These are phyloP conservation scores for Aspergillus sclerotialis DNA, from an alignment of 2,329 filamentous ascomycete species.

Conservation along the genomic window DNA sequence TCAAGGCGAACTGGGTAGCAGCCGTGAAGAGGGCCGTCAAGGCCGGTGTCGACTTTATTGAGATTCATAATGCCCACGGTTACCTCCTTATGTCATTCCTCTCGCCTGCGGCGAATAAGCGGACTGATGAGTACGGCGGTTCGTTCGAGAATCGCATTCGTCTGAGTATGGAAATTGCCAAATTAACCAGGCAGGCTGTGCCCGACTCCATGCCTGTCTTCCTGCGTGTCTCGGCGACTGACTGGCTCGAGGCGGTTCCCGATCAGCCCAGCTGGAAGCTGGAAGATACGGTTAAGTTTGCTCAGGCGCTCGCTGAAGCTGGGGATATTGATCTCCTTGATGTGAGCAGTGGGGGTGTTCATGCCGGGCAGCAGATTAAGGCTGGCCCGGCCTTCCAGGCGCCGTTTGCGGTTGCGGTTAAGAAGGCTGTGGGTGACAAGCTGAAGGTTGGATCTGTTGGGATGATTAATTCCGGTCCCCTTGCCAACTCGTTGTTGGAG, in stretches of 20 bases:
- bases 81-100: constrained; percentile 68
- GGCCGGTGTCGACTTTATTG: constrained; percentile 70
- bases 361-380: constrained; percentile 39
- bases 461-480: constrained; percentile 60
- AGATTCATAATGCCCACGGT: constrained; percentile 74
- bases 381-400: constrained; percentile 64
- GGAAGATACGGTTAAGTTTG: constrained; percentile 58
- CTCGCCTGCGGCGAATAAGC: constrained; percentile 61
- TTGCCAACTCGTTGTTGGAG: constrained; percentile 57
- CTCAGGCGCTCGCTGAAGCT: constrained; percentile 58
- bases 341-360: constrained; percentile 69
- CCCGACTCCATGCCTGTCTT: constrained; percentile 65
- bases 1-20: constrained; percentile 57
- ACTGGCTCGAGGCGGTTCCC: constrained; percentile 62
- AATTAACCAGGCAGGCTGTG: constrained; percentile 55
- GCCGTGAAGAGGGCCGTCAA: constrained; percentile 55
- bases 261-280: constrained; percentile 59
- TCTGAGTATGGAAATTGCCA: constrained; percentile 60
- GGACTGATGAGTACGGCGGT: constrained; percentile 52
- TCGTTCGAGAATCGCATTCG: constrained; percentile 58
- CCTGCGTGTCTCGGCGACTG: constrained; percentile 64
- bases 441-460: constrained; percentile 71
- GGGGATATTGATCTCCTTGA: constrained; percentile 75
- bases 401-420: constrained; percentile 63
- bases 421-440: constrained; percentile 64